Evolutionary conservation across 2,329 filamentous ascomycete genomes (phyloP), one percentile per base, ranked within the genome.

Genomic region (Aspergillus hiratsukae): DNA sequence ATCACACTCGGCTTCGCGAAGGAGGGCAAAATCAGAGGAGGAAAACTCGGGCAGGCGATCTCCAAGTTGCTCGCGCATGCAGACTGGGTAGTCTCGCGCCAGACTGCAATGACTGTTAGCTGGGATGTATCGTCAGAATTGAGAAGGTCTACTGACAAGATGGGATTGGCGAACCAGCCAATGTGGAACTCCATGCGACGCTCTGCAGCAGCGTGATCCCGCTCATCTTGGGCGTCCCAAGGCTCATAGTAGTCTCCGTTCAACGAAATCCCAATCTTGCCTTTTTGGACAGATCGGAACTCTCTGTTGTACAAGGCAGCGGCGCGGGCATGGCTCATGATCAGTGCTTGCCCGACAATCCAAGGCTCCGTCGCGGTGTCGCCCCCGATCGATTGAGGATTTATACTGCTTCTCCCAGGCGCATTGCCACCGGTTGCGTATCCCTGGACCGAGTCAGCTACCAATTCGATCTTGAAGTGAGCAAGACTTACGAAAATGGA

Each of bases 161-260:
- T 52, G n/a, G 66, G 66, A 50, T 68, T 64, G 29, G 55, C 66
- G 53, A 68, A 68, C 66, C 66, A 68, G 40, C 64, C 64, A 45
- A 68, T 61, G 51, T 66, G 65, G 29, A 68, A 68, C 23, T 60
- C 53, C 64, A 67, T 62, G 14, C 66, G 61, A 10, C 65, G 61
- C 50, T 66, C 58, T 48, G 65, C 66, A 40, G 66, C 66, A 28
- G 55, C 53, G 31, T 52, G 49, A 48, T 68, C 63, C 40, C 53
- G 54, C 46, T 61, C 49, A 43, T 62, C 64, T 23, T 62, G 40
- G 19, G 19, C 45, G 41, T 67, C 58, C 60, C 61, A 68, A 19
- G 66, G 66, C 55, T 67, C 64, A 37, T 65, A 68, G 41, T 58
- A 67, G 46, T 68, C 59, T 2, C 66, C 66, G 14, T 68, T 68